Conservation (phyloP, 768 basidiomycete species). For the Hemileccinum rubropunctum region DNA sequence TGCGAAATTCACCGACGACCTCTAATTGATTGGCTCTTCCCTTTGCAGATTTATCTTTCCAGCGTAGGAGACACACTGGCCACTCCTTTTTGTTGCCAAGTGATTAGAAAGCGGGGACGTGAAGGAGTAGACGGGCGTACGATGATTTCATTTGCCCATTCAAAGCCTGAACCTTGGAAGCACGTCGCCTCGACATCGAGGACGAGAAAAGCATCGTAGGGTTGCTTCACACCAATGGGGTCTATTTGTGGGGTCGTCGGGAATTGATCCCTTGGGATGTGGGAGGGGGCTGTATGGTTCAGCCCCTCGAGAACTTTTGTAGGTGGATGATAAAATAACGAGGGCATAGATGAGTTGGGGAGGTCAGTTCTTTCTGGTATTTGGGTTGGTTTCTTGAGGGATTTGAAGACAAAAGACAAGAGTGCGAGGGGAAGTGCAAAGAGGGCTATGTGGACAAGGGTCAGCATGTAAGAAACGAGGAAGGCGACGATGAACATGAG, state of each 20-base stretch:
- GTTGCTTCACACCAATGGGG: conserved; percentile 34
- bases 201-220: conserved; percentile 79
- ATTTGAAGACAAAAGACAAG: conserved; percentile 3
- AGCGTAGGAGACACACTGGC: conserved; percentile 85
- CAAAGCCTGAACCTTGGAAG: conserved; percentile 57
- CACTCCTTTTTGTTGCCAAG: conserved; percentile 62
- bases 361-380: not conserved
- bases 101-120: conserved; percentile 6
- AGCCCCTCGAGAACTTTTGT: conserved; percentile 6
- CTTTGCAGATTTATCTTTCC: conserved; percentile 61
- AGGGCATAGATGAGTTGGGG: conserved; percentile 12
- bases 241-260: conserved; percentile 9
- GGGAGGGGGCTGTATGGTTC: not conserved
- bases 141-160: conserved; percentile 95
- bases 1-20: conserved; percentile 79
- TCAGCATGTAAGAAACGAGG: conserved; percentile 8
- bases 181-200: conserved; percentile 92
- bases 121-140: conserved; percentile 44
- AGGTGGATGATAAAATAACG: conserved; percentile 12
- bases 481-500: conserved; percentile 5
- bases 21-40: conserved; percentile 57
- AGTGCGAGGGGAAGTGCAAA: conserved; percentile 1
- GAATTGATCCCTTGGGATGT: conserved; percentile 2
- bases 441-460: conserved; percentile 12
- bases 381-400: not conserved